These are phyloP conservation scores for Purshia tridentata DNA, from an alignment of 306 rosid species.

Conservation along the genomic window DNA sequence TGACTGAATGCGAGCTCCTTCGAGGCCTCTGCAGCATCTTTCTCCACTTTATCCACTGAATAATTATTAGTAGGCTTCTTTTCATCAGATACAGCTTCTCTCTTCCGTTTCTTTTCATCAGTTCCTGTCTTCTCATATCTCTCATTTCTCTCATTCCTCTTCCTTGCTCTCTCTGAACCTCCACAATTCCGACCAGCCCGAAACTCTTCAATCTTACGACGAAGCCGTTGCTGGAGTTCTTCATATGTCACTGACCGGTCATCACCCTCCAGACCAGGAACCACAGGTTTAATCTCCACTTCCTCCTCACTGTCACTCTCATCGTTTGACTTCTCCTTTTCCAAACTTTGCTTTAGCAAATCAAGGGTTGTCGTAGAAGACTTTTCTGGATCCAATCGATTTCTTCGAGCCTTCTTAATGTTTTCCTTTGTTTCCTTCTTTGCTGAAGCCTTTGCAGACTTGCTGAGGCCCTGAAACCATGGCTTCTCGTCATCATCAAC, in stretches of 20 bases:
- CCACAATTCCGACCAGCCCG: constrained; percentile 44
- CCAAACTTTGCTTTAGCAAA: constrained; percentile 57
- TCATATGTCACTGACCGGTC: constrained; percentile 63
- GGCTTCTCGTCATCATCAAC: constrained; percentile 60
- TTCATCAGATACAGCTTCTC: constrained; percentile 40
- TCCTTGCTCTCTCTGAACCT: constrained; percentile 44
- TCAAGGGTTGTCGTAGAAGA: constrained; percentile 60
- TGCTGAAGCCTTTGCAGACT: constrained; percentile 50
- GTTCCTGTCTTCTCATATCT: constrained; percentile 38
- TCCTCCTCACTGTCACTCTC: constrained; percentile 34
- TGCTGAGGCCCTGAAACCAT: constrained; percentile 86
- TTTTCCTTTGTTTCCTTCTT: constrained; percentile 74
- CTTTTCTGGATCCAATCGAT: constrained; percentile 72
- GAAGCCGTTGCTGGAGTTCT: constrained; percentile 67
- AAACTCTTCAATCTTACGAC: constrained; percentile 56
- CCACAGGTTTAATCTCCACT: constrained; percentile 35
- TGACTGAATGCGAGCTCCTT: constrained; percentile 68
- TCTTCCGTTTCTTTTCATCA: constrained; percentile 52
- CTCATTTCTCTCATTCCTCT: constrained; percentile 47
- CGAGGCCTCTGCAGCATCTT: constrained; percentile 69
- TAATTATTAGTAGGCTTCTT: constrained; percentile 23
- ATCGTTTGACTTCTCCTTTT: constrained; percentile 34
- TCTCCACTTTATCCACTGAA: constrained; percentile 34
- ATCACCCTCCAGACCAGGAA: constrained; percentile 46
- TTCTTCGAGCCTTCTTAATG: constrained; percentile 63